Conservation (phyloP, 371 early-diverging fungal species). For the Mortierella sp. region DNA sequence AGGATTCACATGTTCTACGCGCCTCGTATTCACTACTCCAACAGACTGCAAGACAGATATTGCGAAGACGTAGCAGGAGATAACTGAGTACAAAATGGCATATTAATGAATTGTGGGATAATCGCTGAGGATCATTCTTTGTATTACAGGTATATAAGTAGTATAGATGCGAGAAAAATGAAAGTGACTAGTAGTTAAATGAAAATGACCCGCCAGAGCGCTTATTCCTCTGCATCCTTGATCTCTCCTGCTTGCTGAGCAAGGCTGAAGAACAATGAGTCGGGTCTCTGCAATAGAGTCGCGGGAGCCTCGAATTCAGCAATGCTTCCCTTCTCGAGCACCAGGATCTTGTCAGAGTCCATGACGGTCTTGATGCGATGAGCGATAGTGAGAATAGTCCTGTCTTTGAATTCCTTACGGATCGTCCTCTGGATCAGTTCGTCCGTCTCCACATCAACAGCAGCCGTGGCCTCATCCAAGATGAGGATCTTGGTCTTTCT, state of each 20-base stretch:
- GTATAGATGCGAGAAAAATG: too few species aligned
- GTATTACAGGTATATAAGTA: too few species aligned
- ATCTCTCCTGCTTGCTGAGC: slow-evolving; percentile 58
- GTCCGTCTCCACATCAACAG: slow-evolving; percentile 75
- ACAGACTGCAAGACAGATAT: not conserved
- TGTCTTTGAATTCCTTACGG: slow-evolving; percentile 55
- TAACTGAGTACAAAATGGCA: not conserved
- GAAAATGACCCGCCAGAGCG: not conserved
- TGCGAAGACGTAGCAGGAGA: too few species aligned
- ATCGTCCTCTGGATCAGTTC: slow-evolving; percentile 73
- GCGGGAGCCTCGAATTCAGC: slow-evolving; percentile 77
- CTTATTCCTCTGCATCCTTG: slow-evolving; percentile 28
- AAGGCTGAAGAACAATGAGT: slow-evolving; percentile 67
- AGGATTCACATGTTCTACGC: too few species aligned
- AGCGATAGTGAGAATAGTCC: slow-evolving; percentile 50
- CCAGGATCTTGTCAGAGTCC: slow-evolving; percentile 83
- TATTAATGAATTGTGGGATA: too few species aligned
- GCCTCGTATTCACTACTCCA: too few species aligned
- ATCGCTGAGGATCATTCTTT: too few species aligned
- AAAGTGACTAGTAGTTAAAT: too few species aligned
- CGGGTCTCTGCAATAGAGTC: slow-evolving; percentile 60
- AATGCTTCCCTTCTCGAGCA: slow-evolving; percentile 77
- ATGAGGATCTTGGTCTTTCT: slow-evolving; percentile 66
- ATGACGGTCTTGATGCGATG: slow-evolving; percentile 72
- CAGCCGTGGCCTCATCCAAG: slow-evolving; percentile 80